A percentile compares a stretch with the other conserved stretches of the same genome.
phyloP scores from a whole-genome alignment of 2,329 filamentous ascomycete species.

The Bipolaris bicolor region DNA sequence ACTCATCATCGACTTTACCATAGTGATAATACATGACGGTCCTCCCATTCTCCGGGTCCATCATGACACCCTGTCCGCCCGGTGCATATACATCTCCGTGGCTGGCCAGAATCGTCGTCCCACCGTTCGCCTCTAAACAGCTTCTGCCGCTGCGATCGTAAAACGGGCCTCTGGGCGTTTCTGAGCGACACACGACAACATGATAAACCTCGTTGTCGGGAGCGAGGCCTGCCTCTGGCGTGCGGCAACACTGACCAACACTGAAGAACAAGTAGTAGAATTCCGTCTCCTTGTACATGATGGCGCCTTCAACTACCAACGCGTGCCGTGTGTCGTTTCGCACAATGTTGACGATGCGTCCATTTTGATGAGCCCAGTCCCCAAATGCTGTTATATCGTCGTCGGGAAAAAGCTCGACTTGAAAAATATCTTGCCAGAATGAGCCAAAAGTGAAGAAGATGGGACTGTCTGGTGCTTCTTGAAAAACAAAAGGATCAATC shows the following conservation, averaged over 20 bases:
- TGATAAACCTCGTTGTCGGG: slow-evolving; percentile 65
- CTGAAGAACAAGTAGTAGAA: slow-evolving; percentile 70
- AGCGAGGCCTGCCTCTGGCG: slow-evolving; percentile 53
- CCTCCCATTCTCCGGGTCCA: slow-evolving; percentile 20
- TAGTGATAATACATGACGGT: slow-evolving; percentile 44
- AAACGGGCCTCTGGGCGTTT: slow-evolving; percentile 58
- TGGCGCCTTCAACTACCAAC: slow-evolving; percentile 56
- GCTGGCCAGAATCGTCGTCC: slow-evolving; percentile 64
- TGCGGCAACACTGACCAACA: slow-evolving; percentile 64
- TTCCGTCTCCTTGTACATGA: slow-evolving; percentile 56
- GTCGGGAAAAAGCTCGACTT: slow-evolving; percentile 55
- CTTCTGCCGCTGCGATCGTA: slow-evolving; percentile 35
- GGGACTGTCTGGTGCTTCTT: slow-evolving; percentile 26
- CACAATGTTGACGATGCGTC: slow-evolving; percentile 23
- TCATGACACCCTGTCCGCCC: slow-evolving; percentile 40
- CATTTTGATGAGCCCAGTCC: slow-evolving; percentile 5
- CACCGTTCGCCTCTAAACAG: slow-evolving; percentile 60
- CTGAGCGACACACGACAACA: slow-evolving; percentile 66
- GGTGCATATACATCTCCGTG: slow-evolving; percentile 55
- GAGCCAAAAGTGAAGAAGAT: slow-evolving; percentile 67
- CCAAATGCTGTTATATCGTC: slow-evolving; percentile 16
- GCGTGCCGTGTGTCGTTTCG: slow-evolving; percentile 26
- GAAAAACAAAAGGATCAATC: slow-evolving; percentile 58
- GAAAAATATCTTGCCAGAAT: slow-evolving; percentile 70
- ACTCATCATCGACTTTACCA: slow-evolving; percentile 19